Evolutionary conservation across 345 rosid genomes (phyloP).

Genomic region (Eucalyptus paniculata): DNA sequence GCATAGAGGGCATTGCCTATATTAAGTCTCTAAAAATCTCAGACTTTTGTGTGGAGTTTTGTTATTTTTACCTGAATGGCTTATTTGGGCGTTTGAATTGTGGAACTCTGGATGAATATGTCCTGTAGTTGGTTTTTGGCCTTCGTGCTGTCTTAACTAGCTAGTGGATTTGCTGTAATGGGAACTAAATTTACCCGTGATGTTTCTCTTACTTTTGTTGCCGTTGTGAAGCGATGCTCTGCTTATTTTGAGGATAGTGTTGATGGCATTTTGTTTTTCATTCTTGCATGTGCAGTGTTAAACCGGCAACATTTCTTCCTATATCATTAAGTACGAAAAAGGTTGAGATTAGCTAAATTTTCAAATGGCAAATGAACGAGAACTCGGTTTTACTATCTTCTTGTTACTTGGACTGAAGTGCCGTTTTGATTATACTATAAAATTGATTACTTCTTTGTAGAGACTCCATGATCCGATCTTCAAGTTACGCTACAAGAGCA

Average conservation of each 20-base stretch:
- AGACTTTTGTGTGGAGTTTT: background rate
- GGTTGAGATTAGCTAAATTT: background rate
- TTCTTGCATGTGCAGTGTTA: background rate
- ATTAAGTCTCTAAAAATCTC: background rate
- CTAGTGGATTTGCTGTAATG: background rate
- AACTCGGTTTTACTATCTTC: background rate
- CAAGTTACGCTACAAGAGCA: background rate
- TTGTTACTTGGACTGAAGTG: background rate
- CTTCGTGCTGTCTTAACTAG: background rate
- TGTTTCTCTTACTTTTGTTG: background rate
- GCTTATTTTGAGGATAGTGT: background rate
- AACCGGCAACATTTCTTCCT: background rate
- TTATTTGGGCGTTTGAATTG: slow-evolving; percentile 6
- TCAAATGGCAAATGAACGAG: background rate
- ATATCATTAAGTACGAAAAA: background rate
- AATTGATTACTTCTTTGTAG: no score
- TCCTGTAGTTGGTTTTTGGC: background rate
- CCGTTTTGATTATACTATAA: no score
- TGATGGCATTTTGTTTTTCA: background rate
- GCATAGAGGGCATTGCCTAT: background rate
- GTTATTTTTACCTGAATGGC: slow-evolving; percentile 5
- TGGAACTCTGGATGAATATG: background rate
- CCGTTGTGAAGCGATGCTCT: background rate
- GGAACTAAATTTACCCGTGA: background rate
- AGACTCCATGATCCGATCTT: no score